Conservation (phyloP, 768 basidiomycete genomes). For the Cystofilobasidium bisporidii region DNA sequence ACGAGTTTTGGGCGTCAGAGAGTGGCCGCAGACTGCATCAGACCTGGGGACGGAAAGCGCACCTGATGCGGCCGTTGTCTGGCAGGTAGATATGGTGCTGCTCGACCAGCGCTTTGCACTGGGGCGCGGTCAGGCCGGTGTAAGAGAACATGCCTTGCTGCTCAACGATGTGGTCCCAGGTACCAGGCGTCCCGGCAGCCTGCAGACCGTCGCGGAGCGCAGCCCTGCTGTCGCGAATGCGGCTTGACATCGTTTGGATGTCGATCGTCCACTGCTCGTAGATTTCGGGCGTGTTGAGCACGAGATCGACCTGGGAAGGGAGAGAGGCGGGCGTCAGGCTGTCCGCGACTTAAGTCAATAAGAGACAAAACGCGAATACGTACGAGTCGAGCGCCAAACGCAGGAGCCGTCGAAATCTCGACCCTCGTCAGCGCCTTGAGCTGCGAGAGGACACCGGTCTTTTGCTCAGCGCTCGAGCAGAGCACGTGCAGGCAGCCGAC, state of each 20-base stretch:
- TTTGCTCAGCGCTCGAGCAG: slow-evolving; percentile 49
- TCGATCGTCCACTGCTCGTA: slow-evolving; percentile 65
- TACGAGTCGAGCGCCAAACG: slow-evolving; percentile 79
- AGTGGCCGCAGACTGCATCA: too few relatives aligned
- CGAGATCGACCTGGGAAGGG: slow-evolving; percentile 37
- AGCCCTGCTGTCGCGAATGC: slow-evolving; percentile 88
- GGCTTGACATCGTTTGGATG: slow-evolving; percentile 61
- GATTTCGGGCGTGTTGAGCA: slow-evolving; percentile 62
- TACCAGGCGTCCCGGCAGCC: slow-evolving; percentile 4
- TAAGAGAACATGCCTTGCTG: slow-evolving; percentile 17
- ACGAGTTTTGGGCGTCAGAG: too few relatives aligned
- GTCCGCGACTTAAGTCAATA: too few relatives aligned
- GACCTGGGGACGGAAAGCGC: background rate
- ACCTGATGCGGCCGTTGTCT: background rate
- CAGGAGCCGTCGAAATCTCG: slow-evolving; percentile 94
- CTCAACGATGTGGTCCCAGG: slow-evolving; percentile 12
- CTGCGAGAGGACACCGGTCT: slow-evolving; percentile 66
- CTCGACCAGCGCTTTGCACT: slow-evolving; percentile 71
- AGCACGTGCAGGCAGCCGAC: slow-evolving; percentile 83
- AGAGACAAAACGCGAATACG: too few relatives aligned
- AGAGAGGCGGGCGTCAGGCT: too few relatives aligned
- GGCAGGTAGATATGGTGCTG: slow-evolving; percentile 86
- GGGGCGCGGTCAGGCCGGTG: slow-evolving; percentile 43
- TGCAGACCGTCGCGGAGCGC: slow-evolving; percentile 38
- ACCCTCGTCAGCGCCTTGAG: slow-evolving; percentile 88